phyloP scores from a whole-genome alignment of 2,329 filamentous ascomycete genomes.

The Decorospora gaudefroyi region DNA sequence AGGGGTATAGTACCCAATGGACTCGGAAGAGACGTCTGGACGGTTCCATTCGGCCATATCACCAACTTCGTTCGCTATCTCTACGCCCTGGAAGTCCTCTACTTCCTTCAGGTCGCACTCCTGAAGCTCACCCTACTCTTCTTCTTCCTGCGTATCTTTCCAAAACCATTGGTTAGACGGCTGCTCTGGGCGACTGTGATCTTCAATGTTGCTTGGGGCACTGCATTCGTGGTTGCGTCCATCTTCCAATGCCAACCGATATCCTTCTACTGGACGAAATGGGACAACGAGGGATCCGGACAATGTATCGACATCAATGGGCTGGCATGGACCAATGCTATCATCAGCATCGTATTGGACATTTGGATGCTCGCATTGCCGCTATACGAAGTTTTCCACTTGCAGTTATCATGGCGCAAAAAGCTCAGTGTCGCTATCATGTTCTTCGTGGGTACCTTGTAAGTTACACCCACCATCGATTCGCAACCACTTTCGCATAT shows the following conservation, averaged over 20 bases:
- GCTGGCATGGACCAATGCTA: slow-evolving; percentile 41
- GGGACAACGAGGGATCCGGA: slow-evolving; percentile 34
- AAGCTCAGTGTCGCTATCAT: slow-evolving; percentile 46
- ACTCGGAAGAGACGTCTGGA: slow-evolving; percentile 59
- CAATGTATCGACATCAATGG: slow-evolving; percentile 45
- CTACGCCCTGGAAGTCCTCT: slow-evolving; percentile 42
- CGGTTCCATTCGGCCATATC: slow-evolving; percentile 50
- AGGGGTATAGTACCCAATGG: slow-evolving; percentile 41
- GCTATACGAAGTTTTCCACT: slow-evolving; percentile 37
- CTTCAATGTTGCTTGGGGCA: slow-evolving; percentile 33
- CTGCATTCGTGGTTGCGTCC: slow-evolving; percentile 23
- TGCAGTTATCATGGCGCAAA: slow-evolving; percentile 44
- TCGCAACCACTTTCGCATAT: background rate
- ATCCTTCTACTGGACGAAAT: slow-evolving; percentile 39
- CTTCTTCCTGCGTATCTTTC: slow-evolving; percentile 39
- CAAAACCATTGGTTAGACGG: slow-evolving; percentile 20
- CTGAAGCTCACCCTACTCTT: slow-evolving; percentile 37
- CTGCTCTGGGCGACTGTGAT: slow-evolving; percentile 27
- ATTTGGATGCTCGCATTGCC: slow-evolving; percentile 44
- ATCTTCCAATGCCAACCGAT: slow-evolving; percentile 45
- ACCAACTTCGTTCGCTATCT: slow-evolving; percentile 49
- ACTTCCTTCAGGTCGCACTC: slow-evolving; percentile 39
- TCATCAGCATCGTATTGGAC: slow-evolving; percentile 41
- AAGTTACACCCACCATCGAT: background rate
- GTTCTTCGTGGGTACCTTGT: slow-evolving; percentile 48